Evolutionary conservation across 2,329 filamentous ascomycete species (phyloP).

Genomic region (Thielaviopsis punctulata): DNA sequence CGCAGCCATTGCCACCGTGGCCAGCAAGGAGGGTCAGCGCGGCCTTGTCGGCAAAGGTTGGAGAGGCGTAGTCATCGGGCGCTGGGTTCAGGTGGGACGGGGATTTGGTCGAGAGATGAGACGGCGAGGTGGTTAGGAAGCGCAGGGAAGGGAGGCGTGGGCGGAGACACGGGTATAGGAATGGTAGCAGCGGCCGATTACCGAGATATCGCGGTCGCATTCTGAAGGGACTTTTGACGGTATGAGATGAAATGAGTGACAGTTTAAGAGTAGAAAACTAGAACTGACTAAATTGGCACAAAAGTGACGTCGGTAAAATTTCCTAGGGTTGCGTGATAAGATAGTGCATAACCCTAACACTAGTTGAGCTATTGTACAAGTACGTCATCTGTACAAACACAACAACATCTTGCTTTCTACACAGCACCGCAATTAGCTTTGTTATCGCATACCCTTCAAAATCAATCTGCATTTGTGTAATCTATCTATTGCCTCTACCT

Average conservation of each 20-base stretch:
- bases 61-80: slow-evolving; percentile 67
- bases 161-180: slow-evolving; percentile 32
- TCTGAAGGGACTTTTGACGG: slow-evolving; percentile 8
- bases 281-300: not conserved
- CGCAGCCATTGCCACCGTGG: slow-evolving; percentile 74
- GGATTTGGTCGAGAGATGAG: slow-evolving; percentile 23
- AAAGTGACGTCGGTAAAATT: not conserved
- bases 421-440: no score
- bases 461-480: no score
- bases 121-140: slow-evolving; percentile 13
- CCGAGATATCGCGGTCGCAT: slow-evolving; percentile 28
- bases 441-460: no score
- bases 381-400: no score
- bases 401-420: no score
- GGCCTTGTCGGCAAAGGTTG: slow-evolving; percentile 78
- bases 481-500: not conserved
- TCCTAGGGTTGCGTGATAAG: not conserved
- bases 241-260: not conserved
- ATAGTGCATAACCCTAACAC: not conserved
- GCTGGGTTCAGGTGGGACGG: slow-evolving; percentile 54
- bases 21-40: slow-evolving; percentile 63
- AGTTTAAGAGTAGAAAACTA: not conserved
- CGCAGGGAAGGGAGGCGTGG: slow-evolving; percentile 13
- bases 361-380: no score
- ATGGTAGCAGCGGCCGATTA: slow-evolving; percentile 24